Base-by-base conservation (phyloP, 352 stramenopile genomes). In the Pythium diclinum region DNA sequence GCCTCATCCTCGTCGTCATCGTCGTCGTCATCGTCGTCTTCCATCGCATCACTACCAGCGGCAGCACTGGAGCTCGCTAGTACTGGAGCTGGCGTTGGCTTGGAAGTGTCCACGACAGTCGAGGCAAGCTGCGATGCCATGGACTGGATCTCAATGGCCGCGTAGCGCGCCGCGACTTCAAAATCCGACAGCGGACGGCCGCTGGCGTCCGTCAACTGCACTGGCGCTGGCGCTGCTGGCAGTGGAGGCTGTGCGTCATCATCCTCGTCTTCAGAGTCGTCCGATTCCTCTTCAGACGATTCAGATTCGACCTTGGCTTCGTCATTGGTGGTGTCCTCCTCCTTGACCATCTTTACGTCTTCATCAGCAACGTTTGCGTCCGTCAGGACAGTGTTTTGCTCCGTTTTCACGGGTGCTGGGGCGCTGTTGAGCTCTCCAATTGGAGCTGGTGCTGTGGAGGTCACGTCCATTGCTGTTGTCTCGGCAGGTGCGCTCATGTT, bases 81-180 rank as follows among this genome's bases (percentile, higher is more conserved):
- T 2, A 56, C 46, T 10, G 65, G 59, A 9, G 46, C 46, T 4
- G 56, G 21, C 14, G 49, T 25, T 28, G 54, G 53, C 48, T 68
- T 74, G 53, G 68, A 34, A 2, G 63, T 6, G 38, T 74, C 68
- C 36, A 71, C 68, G 6, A 70, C 68, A 6, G 67, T 56, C 32
- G 61, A 53, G 11, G 63, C 58, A 25, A 78, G 67, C 56, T 78
- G 63, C 16, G 60, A 58, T 3, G 60, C 49, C 25, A 78, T 73
- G 32, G 67, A 70, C 59, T 78, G 63, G 42, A 75, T 75, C 60
- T 78, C 71, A 16, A 75, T 64, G 5, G 59, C 69, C 6, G 71
- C 71, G 36, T 78, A 78, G 33, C 58, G 63, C 44, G 71, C 71
- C n/a, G 71, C 71, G 30, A 78, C 56, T 19, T 75, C 67, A 33